Base-by-base conservation (phyloP, 257 asterid species). In the Capsicum baccatum region DNA sequence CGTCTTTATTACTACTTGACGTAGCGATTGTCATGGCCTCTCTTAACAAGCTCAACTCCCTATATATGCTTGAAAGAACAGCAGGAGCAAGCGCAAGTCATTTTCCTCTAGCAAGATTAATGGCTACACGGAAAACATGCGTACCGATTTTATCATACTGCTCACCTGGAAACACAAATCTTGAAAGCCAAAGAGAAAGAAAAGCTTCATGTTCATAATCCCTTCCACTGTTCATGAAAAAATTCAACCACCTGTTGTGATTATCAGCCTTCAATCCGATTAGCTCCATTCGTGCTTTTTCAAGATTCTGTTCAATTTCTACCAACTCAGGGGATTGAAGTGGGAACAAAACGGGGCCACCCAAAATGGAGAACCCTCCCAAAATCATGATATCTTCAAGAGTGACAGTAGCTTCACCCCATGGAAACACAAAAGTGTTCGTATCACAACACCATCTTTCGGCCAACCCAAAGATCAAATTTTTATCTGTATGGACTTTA, bases 401-500 rank as follows among this genome's bases (percentile, higher is more conserved):
- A 1, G 92, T 89, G 7, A 91, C 47, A 5, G 88, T 89, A 9
- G 88, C 85, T 79, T 91, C 92, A 15, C 93, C 93, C 92, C 92
- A 91, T 3, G 88, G 90, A 56, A 91, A 89, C 1, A 89, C 26
- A 21, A 89, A 91, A 0, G 90, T 86, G 62, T 85, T 89, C 2
- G 92, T 87, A 2, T 88, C 87, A 21, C 86, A 66, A 55, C 84
- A 73, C 92, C 92, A 91, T 33, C 88, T 85, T 37, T 89, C 90
- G 0, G 83, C 86, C 8, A 91, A 12, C 15, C 82, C 88, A 5
- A 85, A 67, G 17, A 91, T 19, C 42, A 91, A 39, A 6, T 87
- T 88, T 0, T 80, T 69, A n/a, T 87, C 64, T 21, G 15, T 42
- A 9, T 70, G 37, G 17, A 86, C 78, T 19, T 33, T 86, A 16